Evolutionary conservation across 2,329 filamentous ascomycete genomes (phyloP), one percentile per base, ranked within the genome.

Genomic region (Pestalotiopsis sp.): DNA sequence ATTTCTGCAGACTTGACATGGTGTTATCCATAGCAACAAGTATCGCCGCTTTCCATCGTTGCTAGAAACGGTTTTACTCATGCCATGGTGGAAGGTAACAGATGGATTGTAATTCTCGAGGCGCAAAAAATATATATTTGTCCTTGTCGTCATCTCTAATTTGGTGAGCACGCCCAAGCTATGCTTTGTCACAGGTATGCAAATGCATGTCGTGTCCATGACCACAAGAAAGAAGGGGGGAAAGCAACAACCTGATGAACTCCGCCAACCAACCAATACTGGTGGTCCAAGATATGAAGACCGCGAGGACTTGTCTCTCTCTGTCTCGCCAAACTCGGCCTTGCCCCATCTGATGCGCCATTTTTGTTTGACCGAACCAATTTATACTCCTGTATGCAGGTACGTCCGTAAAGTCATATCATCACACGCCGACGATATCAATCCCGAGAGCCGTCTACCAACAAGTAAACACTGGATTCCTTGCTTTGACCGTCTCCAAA

Each of bases 381-480:
- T 27, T 59, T 27, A 14, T 59, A 59, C 57, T 59, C 57, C 57
- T 14, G 57, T 14, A 27, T 14, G 20, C 23, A 13, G 14, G n/a
- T 11, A 59, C 23, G 27, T n/a, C 17, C 11, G 13, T 17, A 17
- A 52, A 23, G 45, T 52, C 45, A 52, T 20, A 20, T 36, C 45
- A n/a, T 52, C 45, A 6, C n/a, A n/a, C 20, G 14, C 17, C 31
- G 31, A 36, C 7, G 6, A 52, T 1, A 17, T n/a, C 45, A 23
- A 52, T 20, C 17, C 45, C 17, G 17, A 23, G 17, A 58, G 25
- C 61, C 61, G 14, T 64, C 83, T 83, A 98, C 84, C 96, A 99
- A 93, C 96, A 99, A 59, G 93, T 97, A 81, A 99, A 99, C 39
- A 99, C 94, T 1, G 96, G 96, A 78, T 97, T 97, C 79, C 92